Conservation (phyloP, 805 yeast species). For the Pichia deserticola region DNA sequence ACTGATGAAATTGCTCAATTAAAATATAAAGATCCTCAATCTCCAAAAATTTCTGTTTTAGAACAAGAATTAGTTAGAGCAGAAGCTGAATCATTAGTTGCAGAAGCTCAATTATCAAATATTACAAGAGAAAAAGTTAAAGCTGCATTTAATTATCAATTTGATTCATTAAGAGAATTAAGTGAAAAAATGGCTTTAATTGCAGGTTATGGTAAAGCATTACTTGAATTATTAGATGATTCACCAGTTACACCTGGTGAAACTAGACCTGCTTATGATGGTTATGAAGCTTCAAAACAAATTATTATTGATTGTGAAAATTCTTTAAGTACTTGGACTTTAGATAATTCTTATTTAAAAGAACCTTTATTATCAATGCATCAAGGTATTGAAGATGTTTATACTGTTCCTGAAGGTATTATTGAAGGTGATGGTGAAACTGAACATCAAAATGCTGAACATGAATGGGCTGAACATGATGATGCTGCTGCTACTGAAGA, state of each 20-base stretch:
- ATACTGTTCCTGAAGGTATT: slow-evolving; percentile 59
- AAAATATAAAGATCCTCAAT: slow-evolving; percentile 97
- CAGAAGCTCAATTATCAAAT: slow-evolving; percentile 97
- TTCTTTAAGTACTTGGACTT: slow-evolving; percentile 93
- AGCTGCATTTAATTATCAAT: slow-evolving; percentile 95
- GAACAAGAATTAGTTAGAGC: slow-evolving; percentile 99
- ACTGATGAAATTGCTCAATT: slow-evolving; percentile 96
- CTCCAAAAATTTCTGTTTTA: slow-evolving; percentile 88
- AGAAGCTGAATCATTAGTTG: slow-evolving; percentile 97
- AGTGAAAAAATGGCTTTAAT: slow-evolving; percentile 94
- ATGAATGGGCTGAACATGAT: slow-evolving; percentile 15
- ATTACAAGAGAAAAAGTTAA: slow-evolving; percentile 96
- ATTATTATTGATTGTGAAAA: slow-evolving; percentile 95
- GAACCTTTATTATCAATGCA: slow-evolving; percentile 64
- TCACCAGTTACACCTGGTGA: slow-evolving; percentile 98
- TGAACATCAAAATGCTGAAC: slow-evolving; percentile 14
- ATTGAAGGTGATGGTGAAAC: slow-evolving; percentile 32
- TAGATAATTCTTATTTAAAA: slow-evolving; percentile 90
- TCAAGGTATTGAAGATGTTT: slow-evolving; percentile 39
- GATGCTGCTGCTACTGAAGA: slow-evolving; percentile 12
- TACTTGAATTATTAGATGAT: slow-evolving; percentile 92
- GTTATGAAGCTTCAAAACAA: slow-evolving; percentile 96
- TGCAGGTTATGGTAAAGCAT: slow-evolving; percentile 98
- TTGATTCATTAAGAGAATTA: slow-evolving; percentile 90
- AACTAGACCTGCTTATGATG: slow-evolving; percentile 96